Conservation (phyloP, 306 rosid genomes). For the Datisca glomerata region DNA sequence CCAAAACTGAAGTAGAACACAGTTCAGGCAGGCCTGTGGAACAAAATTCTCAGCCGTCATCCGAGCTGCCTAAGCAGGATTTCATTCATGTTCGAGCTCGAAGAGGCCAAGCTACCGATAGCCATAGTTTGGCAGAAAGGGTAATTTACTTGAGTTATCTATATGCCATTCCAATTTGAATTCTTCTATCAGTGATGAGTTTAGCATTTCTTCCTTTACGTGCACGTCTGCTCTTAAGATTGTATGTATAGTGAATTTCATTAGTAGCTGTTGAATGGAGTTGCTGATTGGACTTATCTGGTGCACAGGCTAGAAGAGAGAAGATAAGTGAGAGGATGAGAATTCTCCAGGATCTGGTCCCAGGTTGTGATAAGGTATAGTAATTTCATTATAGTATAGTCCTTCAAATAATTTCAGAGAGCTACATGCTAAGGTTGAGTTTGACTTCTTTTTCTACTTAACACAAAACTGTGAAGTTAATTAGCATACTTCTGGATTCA, state of each 20-base stretch:
- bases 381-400: neutral
- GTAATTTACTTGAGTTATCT: slow-evolving; percentile 33
- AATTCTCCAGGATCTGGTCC: slow-evolving; percentile 87
- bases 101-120: slow-evolving; percentile 95
- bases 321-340: slow-evolving; percentile 95
- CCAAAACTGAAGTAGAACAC: slow-evolving; percentile 43
- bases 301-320: slow-evolving; percentile 88
- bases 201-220: too few species aligned
- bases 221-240: too few species aligned
- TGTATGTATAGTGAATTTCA: too few species aligned
- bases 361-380: slow-evolving; percentile 89
- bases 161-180: too few species aligned
- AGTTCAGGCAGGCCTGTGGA: slow-evolving; percentile 72
- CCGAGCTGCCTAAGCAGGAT: slow-evolving; percentile 75
- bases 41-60: slow-evolving; percentile 27
- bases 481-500: slow-evolving; percentile 20
- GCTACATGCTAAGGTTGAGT: too few species aligned
- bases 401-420: slow-evolving; percentile 2
- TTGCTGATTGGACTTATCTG: slow-evolving; percentile 17
- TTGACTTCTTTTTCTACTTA: too few species aligned
- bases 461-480: too few species aligned
- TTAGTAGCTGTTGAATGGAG: too few species aligned
- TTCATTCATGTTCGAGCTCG: slow-evolving; percentile 88
- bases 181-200: slow-evolving; percentile 1
- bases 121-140: slow-evolving; percentile 93